Evolutionary conservation across 2,329 filamentous ascomycete species (phyloP), one percentile per base, ranked within the genome.

Genomic region (Ceratocystis colombiana): DNA sequence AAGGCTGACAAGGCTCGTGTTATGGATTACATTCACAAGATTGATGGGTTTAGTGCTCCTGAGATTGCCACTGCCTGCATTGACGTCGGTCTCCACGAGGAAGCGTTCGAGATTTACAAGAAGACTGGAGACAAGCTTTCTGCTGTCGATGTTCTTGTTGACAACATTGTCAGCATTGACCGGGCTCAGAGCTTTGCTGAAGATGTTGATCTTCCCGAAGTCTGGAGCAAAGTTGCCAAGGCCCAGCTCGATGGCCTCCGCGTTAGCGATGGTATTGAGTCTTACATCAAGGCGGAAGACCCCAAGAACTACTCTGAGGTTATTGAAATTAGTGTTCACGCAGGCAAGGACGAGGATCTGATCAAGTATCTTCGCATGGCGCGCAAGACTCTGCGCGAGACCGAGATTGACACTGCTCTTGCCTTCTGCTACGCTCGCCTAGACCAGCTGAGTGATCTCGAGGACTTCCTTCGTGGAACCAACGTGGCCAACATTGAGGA

Each of bases 171-270:
- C 73, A 96, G 91, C 81, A 97, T 99, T 72, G 95, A 99, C 75
- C 89, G 94, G 69, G 94, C 94, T 3, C 92, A 96, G 73, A 90
- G 91, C 53, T 99, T 94, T 73, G 95, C 94, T 20, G 94, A 99
- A 73, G 88, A 92, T 69, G 89, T 99, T 67, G 94, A 99, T 72
- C 79, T 91, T 68, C 89, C 94, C 1, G 91, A 96, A 72, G 94
- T 99, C 30, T 99, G 94, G 94, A 97, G 92, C 80, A 92, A 89
- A 79, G 93, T 99, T 71, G 94, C 90, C 70, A 99, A 99, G 81
- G 93, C 94, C 66, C 94, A 99, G 78, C 84, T 99, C 67, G 94
- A 99, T 74, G 94, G 94, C 71, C 86, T 99, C 46, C 90, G 94
- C 68, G 87, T 99, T 37, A 86, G 86, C 64, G 94, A 99, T 77